Conservation (phyloP, 225 moss, liverwort and hornwort species). For the Polytrichum formosum region DNA sequence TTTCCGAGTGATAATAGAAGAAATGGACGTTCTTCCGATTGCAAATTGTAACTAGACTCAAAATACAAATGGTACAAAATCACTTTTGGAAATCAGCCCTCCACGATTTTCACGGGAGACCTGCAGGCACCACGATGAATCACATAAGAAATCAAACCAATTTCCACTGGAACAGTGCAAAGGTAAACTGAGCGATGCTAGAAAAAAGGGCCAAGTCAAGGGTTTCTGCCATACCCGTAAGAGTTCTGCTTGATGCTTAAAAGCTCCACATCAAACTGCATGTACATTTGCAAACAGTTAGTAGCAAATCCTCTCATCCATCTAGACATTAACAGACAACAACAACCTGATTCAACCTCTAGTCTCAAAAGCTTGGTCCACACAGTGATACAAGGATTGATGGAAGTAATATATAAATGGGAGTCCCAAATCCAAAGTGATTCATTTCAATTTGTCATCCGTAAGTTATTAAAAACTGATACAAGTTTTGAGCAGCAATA, state of each 20-base stretch:
- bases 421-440: too few relatives aligned
- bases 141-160: too few relatives aligned
- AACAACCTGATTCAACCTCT: neutral
- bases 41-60: neutral
- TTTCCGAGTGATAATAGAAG: neutral
- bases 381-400: too few relatives aligned
- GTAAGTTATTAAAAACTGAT: too few relatives aligned
- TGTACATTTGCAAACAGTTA: too few relatives aligned
- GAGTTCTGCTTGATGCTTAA: slow-evolving; percentile 59
- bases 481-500: too few relatives aligned
- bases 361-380: neutral
- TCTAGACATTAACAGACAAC: neutral
- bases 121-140: slow-evolving; percentile 41
- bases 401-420: too few relatives aligned
- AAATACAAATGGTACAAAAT: neutral
- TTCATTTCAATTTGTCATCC: too few relatives aligned
- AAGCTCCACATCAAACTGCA: slow-evolving; percentile 64
- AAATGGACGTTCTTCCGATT: neutral
- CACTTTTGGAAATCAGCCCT: slow-evolving; percentile 42
- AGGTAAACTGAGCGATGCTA: too few relatives aligned
- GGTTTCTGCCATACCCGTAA: slow-evolving; percentile 29
- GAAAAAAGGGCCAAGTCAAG: too few relatives aligned
- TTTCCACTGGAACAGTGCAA: too few relatives aligned
- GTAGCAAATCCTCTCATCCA: too few relatives aligned
- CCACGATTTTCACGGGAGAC: slow-evolving; percentile 64